Percentiles rank a stretch among this genome's conserved stretches.
Conservation (phyloP, 768 basidiomycete genomes). For the Trametes cubensis region DNA sequence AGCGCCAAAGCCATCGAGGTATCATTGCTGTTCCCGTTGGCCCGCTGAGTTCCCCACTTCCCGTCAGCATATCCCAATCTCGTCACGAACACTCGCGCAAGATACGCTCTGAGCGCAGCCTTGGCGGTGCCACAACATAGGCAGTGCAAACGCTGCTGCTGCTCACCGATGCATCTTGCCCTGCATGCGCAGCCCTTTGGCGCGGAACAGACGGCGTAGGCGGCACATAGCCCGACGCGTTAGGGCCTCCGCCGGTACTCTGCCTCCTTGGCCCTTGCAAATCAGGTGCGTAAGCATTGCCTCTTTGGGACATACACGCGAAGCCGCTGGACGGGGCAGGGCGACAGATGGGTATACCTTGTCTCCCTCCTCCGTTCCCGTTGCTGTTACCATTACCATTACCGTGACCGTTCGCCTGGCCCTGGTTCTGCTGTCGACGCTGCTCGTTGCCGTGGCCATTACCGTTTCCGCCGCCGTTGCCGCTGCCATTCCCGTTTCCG, state of each 20-base stretch:
- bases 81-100: not conserved
- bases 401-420: no score
- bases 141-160: not conserved
- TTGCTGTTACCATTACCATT: not conserved
- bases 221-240: conserved; percentile 1
- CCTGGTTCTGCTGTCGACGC: no score
- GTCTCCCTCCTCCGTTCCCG: not conserved
- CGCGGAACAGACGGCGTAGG: not conserved
- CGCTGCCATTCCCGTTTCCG: no score
- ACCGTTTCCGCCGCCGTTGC: no score
- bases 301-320: not conserved
- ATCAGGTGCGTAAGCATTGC: not conserved
- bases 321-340: not conserved
- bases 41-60: not conserved
- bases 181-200: not conserved
- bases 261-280: not conserved
- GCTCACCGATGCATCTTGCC: not conserved
- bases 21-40: not conserved
- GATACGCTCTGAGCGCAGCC: not conserved
- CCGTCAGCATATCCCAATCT: not conserved
- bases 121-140: no score
- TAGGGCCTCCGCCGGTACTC: not conserved
- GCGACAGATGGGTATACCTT: not conserved
- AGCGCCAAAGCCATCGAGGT: not conserved
- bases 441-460: no score